Evolutionary conservation across 176 grass and related monocot genomes (phyloP).

Genomic region (Melocanna baccifera): DNA sequence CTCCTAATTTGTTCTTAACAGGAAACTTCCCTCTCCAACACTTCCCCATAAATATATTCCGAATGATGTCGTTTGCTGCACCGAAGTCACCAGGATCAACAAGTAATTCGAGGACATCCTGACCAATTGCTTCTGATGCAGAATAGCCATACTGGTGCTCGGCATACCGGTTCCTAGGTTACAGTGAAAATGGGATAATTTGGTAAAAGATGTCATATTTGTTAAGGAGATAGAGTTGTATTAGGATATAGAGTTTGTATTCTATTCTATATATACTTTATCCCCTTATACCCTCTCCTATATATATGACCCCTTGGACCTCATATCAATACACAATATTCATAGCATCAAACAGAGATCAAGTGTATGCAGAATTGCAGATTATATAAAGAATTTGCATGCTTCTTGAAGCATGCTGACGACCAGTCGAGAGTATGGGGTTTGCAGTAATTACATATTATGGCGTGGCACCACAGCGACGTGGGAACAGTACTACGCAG

Average conservation of each 20-base stretch:
- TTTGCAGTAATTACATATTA: background rate
- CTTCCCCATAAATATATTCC: slow-evolving; percentile 61
- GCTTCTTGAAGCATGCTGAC: background rate
- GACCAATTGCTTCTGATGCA: slow-evolving; percentile 69
- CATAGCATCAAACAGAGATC: background rate
- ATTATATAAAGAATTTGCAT: background rate
- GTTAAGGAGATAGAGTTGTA: too few species aligned
- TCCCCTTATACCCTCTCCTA: too few species aligned
- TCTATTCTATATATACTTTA: too few species aligned
- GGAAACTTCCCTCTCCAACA: slow-evolving; percentile 89
- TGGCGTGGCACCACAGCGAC: too few species aligned
- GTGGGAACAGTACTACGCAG: too few species aligned
- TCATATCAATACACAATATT: too few species aligned
- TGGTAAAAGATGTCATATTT: background rate
- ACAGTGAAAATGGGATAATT: background rate
- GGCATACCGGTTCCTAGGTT: slow-evolving; percentile 70
- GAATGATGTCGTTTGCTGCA: slow-evolving; percentile 56
- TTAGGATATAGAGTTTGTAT: too few species aligned
- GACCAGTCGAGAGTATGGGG: background rate
- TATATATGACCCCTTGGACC: too few species aligned
- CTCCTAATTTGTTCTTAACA: slow-evolving; percentile 70
- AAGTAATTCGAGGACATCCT: slow-evolving; percentile 55
- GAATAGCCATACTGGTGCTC: slow-evolving; percentile 72
- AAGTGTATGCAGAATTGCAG: background rate
- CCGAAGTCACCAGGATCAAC: slow-evolving; percentile 50